Evolutionary conservation across 2,329 filamentous ascomycete genomes (phyloP).

Genomic region (Aspergillus fructus): DNA sequence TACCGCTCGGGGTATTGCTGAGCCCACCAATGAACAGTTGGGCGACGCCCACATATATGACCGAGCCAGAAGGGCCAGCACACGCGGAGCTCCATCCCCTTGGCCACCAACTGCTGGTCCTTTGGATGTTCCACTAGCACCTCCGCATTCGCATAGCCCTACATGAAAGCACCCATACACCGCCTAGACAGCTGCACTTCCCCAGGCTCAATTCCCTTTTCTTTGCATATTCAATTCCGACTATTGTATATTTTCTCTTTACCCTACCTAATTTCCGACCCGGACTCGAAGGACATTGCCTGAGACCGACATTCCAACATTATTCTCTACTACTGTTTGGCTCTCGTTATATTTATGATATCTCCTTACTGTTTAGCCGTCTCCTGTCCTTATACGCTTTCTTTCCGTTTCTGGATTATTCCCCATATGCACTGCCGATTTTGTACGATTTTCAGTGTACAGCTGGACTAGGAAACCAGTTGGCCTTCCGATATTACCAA

Average conservation of each 20-base stretch:
- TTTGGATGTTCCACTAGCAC: constrained; percentile 30
- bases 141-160: constrained; percentile 19
- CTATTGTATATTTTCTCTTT: background rate
- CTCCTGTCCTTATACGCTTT: background rate
- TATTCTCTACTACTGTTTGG: background rate
- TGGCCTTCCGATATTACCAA: background rate
- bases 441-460: background rate
- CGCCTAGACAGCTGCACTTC: background rate
- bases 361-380: background rate
- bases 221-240: background rate
- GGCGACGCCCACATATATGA: constrained; percentile 25
- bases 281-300: background rate
- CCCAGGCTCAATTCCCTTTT: background rate
- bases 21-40: constrained; percentile 15
- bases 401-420: background rate
- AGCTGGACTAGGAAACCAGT: background rate
- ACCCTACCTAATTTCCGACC: background rate
- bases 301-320: background rate
- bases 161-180: background rate
- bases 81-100: constrained; percentile 27
- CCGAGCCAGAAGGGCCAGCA: constrained; percentile 21
- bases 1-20: constrained; percentile 15
- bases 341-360: background rate
- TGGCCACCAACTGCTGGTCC: constrained; percentile 24
- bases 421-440: constrained; percentile 4